Conservation (phyloP, 2,329 filamentous ascomycete genomes). For the Epichloe festucae region DNA sequence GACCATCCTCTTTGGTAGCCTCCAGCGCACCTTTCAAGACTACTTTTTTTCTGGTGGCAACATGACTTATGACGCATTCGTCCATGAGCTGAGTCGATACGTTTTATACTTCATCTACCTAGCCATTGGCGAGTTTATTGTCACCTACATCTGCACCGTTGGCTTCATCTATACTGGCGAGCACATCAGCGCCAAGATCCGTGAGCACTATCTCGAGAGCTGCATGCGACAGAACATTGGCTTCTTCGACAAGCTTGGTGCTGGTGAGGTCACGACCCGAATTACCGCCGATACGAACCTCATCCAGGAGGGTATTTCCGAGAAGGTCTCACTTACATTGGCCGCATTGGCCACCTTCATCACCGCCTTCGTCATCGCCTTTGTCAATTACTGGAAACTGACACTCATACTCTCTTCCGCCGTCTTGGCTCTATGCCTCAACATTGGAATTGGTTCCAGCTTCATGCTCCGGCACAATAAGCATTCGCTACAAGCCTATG, state of each 20-base stretch:
- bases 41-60: constrained; percentile 38
- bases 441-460: constrained; percentile 60
- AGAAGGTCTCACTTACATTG: constrained; percentile 71
- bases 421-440: constrained; percentile 63
- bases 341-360: constrained; percentile 71
- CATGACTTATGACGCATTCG: constrained; percentile 42
- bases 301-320: constrained; percentile 85
- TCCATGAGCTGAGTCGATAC: constrained; percentile 42
- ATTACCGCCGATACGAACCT: constrained; percentile 91
- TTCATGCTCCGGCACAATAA: constrained; percentile 77
- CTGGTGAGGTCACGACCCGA: constrained; percentile 85
- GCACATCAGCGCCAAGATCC: constrained; percentile 65
- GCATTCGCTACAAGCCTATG: constrained; percentile 64
- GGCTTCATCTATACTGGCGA: constrained; percentile 84
- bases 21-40: constrained; percentile 58
- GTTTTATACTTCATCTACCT: constrained; percentile 81
- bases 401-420: constrained; percentile 77
- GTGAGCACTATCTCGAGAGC: constrained; percentile 70
- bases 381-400: constrained; percentile 84
- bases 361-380: constrained; percentile 81
- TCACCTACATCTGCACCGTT: constrained; percentile 67
- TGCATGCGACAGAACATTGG: constrained; percentile 82
- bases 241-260: constrained; percentile 85
- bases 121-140: constrained; percentile 65
- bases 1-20: constrained; percentile 67